Evolutionary conservation across 345 rosid species (phyloP).

Genomic region (Brassica juncea): DNA sequence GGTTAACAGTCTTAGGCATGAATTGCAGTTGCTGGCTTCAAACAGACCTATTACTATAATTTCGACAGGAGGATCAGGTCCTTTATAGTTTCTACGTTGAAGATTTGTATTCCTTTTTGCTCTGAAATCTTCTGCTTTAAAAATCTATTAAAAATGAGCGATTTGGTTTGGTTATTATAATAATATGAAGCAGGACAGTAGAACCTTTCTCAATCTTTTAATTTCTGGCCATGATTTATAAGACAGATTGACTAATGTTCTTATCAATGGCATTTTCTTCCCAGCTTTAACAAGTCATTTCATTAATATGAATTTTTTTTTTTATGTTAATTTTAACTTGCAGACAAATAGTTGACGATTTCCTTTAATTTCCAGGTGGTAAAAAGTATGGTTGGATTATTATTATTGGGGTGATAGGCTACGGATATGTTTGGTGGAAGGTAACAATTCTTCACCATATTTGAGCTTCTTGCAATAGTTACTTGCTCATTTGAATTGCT

Average conservation of each 20-base stretch:
- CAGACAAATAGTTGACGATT: neutral
- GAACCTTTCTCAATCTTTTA: conserved; percentile 2
- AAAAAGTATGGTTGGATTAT: conserved; percentile 38
- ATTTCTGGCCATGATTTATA: neutral
- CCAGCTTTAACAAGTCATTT: neutral
- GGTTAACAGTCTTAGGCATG: conserved; percentile 75
- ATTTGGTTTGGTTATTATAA: neutral
- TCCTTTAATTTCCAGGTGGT: conserved; percentile 24
- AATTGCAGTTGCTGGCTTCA: conserved; percentile 62
- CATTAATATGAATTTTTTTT: neutral
- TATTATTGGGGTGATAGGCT: conserved; percentile 39
- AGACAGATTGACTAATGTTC: neutral
- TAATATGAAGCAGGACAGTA: neutral
- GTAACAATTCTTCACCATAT: conserved; percentile 22
- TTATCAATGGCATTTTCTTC: neutral
- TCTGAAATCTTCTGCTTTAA: neutral
- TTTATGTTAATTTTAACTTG: neutral
- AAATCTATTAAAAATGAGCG: neutral
- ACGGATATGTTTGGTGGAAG: conserved; percentile 46
- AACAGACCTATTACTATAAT: conserved; percentile 70
- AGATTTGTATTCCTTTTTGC: conserved; percentile 6
- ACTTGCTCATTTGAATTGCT: conserved; percentile 4
- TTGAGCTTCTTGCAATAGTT: neutral
- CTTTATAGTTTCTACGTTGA: neutral
- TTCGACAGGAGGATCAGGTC: conserved; percentile 73